Conservation (phyloP, 1,284 basidiomycete genomes). For the Tremellales sp. region DNA sequence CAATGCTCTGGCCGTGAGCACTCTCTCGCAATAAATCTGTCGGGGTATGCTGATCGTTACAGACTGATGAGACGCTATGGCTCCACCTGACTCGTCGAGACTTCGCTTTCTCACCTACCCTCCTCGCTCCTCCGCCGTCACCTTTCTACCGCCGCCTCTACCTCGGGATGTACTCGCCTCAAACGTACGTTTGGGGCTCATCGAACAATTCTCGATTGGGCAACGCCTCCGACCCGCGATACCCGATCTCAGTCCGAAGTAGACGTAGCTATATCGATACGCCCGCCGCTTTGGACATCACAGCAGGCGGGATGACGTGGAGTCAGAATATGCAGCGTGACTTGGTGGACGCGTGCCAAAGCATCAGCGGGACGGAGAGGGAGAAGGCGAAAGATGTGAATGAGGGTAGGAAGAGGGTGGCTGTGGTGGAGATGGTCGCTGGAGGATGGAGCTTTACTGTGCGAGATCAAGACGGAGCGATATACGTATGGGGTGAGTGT, state of each 20-base stretch:
- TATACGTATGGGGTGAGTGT: constrained; percentile 75
- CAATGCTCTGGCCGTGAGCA: constrained; percentile 28
- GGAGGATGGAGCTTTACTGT: constrained; percentile 62
- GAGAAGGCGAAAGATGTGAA: neutral
- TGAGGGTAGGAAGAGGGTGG: constrained; percentile 1
- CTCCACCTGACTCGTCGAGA: constrained; percentile 64
- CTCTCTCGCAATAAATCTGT: constrained; percentile 49
- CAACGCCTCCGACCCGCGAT: constrained; percentile 24
- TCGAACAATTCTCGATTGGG: constrained; percentile 44
- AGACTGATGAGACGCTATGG: constrained; percentile 75
- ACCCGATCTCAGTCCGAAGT: constrained; percentile 29
- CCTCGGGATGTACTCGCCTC: constrained; percentile 58
- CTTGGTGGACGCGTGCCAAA: constrained; percentile 1
- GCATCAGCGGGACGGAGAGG: neutral
- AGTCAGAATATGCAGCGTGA: constrained; percentile 8
- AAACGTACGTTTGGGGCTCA: constrained; percentile 76
- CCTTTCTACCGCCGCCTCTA: constrained; percentile 75
- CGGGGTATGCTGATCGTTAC: neutral
- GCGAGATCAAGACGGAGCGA: constrained; percentile 61
- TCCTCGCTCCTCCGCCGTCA: constrained; percentile 18
- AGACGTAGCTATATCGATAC: neutral
- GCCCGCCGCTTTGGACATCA: neutral
- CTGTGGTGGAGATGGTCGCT: constrained; percentile 69
- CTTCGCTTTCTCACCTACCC: constrained; percentile 65
- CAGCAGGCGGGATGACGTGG: constrained; percentile 6